phyloP scores from a whole-genome alignment of 805 yeast species.

The Candida orba region DNA sequence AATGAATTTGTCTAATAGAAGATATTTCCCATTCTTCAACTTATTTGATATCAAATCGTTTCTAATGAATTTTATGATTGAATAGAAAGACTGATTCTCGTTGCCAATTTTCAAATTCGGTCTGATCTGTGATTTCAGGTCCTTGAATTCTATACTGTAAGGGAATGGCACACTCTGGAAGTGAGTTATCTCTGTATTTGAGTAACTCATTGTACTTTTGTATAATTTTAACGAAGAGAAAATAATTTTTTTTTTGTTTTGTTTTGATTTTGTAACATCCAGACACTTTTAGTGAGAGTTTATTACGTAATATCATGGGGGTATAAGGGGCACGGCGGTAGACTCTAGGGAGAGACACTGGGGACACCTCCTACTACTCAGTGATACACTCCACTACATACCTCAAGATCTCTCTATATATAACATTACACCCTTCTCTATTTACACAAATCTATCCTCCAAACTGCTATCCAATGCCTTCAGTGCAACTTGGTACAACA shows the following conservation, averaged over 20 bases:
- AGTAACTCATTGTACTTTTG: neutral
- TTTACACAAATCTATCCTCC: neutral
- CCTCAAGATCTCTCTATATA: no score
- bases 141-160: slow-evolving; percentile 16
- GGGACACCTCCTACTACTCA: no score
- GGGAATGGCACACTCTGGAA: slow-evolving; percentile 18
- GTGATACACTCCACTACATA: no score
- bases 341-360: no score
- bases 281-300: no score
- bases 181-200: slow-evolving; percentile 3
- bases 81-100: slow-evolving; percentile 16
- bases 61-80: slow-evolving; percentile 18
- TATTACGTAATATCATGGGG: no score
- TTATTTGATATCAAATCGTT: slow-evolving; percentile 14
- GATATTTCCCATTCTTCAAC: slow-evolving; percentile 8
- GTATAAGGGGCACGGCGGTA: no score
- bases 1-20: slow-evolving; percentile 17
- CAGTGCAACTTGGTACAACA: slow-evolving; percentile 75
- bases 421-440: no score
- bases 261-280: neutral
- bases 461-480: slow-evolving; percentile 29
- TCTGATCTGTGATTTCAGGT: slow-evolving; percentile 9
- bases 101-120: slow-evolving; percentile 19
- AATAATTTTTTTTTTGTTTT: neutral
- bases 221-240: no score